Evolutionary conservation across 2,329 filamentous ascomycete genomes (phyloP).

Genomic region (Coniochaeta sp.): DNA sequence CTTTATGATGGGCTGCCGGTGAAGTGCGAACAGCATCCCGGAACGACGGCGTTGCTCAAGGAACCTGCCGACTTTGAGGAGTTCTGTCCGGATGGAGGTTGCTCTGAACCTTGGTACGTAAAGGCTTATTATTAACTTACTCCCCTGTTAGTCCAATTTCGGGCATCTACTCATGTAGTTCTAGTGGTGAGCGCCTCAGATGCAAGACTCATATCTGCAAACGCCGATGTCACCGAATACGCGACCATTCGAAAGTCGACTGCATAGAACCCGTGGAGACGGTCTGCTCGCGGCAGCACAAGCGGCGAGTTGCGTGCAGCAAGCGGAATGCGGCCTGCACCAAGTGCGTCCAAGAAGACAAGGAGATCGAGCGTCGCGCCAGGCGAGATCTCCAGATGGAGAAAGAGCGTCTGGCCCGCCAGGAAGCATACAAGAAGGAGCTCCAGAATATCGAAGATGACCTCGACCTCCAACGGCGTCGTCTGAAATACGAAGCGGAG

Average conservation of each 20-base stretch:
- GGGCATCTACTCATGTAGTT: background rate
- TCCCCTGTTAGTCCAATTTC: background rate
- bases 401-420: slow-evolving; percentile 31
- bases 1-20: slow-evolving; percentile 56
- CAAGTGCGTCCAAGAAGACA: slow-evolving; percentile 44
- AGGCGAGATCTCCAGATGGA: slow-evolving; percentile 45
- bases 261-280: slow-evolving; percentile 29
- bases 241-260: slow-evolving; percentile 44
- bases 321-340: slow-evolving; percentile 31
- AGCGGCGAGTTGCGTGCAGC: slow-evolving; percentile 37
- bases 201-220: slow-evolving; percentile 56
- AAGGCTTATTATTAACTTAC: background rate
- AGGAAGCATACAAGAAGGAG: slow-evolving; percentile 34
- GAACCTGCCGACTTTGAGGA: slow-evolving; percentile 50
- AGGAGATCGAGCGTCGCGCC: slow-evolving; percentile 31
- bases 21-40: slow-evolving; percentile 51
- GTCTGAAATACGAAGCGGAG: slow-evolving; percentile 33
- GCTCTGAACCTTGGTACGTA: slow-evolving; percentile 52
- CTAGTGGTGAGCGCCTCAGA: slow-evolving; percentile 38
- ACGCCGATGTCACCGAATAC: slow-evolving; percentile 53
- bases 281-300: slow-evolving; percentile 47
- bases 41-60: slow-evolving; percentile 36
- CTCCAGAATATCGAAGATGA: slow-evolving; percentile 46
- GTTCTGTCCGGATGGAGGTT: slow-evolving; percentile 64
- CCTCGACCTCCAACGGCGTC: slow-evolving; percentile 37